A percentile compares a stretch with the other conserved stretches of the same genome.
These are phyloP conservation scores for Ganoderma lingzhi DNA, from an alignment of 1,284 basidiomycete genomes.

Conservation along the genomic window DNA sequence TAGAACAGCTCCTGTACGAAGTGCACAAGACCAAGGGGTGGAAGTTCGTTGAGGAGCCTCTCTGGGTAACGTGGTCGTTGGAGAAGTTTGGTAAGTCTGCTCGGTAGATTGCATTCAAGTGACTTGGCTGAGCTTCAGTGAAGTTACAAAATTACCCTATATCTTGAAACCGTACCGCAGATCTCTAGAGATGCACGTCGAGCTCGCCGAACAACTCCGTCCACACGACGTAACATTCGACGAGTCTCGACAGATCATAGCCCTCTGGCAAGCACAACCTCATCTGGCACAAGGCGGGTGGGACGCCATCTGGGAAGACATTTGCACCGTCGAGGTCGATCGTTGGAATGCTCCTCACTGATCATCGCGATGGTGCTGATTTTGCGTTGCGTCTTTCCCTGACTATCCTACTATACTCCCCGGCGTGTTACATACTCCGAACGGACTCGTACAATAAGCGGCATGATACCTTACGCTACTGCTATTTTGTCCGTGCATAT, in stretches of 20 bases:
- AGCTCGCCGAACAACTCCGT: conserved; percentile 65
- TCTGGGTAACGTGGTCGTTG: conserved; percentile 84
- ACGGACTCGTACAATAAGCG: not conserved
- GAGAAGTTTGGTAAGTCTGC: conserved; percentile 71
- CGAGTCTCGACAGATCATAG: conserved; percentile 63
- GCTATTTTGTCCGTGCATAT: not conserved
- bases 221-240: conserved; percentile 74
- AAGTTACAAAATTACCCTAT: conserved; percentile 64
- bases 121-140: not conserved
- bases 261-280: conserved; percentile 72
- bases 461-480: not conserved
- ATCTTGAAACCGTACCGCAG: conserved; percentile 73
- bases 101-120: not conserved
- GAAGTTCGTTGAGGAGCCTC: conserved; percentile 72
- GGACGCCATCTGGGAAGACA: conserved; percentile 77
- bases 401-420: not conserved
- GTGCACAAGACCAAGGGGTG: conserved; percentile 75
- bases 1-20: conserved; percentile 71
- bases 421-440: not conserved
- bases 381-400: not conserved
- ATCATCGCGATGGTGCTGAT: not conserved
- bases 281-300: conserved; percentile 71
- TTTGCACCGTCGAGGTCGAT: conserved; percentile 77
- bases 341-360: conserved; percentile 59
- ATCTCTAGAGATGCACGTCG: conserved; percentile 64